phyloP scores from a whole-genome alignment of 345 rosid species.

The Erodium maritimum region DNA sequence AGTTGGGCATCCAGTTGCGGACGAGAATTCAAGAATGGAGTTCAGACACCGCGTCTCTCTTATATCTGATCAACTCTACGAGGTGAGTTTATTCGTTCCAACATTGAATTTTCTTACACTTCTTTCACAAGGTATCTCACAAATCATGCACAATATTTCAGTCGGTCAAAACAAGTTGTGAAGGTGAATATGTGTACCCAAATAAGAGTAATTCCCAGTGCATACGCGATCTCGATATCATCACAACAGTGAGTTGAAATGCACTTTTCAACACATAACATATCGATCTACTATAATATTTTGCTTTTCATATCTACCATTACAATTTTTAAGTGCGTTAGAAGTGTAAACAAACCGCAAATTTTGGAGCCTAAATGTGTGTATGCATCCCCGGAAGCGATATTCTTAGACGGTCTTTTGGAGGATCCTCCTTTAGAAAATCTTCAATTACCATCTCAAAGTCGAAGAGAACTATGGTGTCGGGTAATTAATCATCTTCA shows the following conservation, averaged over 20 bases:
- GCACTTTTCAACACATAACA: not conserved
- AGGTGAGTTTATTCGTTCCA: slow-evolving; percentile 10
- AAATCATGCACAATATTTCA: not conserved
- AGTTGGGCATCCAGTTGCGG: not conserved
- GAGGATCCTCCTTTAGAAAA: not conserved
- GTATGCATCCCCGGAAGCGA: not conserved
- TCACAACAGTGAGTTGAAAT: slow-evolving; percentile 2
- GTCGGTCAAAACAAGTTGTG: slow-evolving; percentile 13
- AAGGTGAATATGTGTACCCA: slow-evolving; percentile 13
- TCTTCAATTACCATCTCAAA: not conserved
- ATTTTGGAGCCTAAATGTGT: slow-evolving; percentile 15
- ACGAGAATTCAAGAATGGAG: slow-evolving; percentile 3
- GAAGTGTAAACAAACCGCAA: not conserved
- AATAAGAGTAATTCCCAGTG: slow-evolving; percentile 11
- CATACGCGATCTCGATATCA: not conserved
- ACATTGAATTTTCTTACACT: not conserved
- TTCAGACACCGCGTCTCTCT: slow-evolving; percentile 8
- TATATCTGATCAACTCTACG: slow-evolving; percentile 13
- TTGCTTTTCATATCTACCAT: not conserved
- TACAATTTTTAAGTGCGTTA: slow-evolving; percentile 5
- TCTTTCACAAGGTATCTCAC: not conserved
- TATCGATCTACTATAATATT: not conserved
- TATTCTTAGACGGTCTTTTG: not conserved
- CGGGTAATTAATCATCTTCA: slow-evolving; percentile 5
- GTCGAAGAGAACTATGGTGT: slow-evolving; percentile 4